A percentile compares a stretch with the other conserved stretches of the same genome.
These are phyloP conservation scores for Rhynchosporium secalis DNA, from an alignment of 2,329 filamentous ascomycete genomes.

Conservation along the genomic window DNA sequence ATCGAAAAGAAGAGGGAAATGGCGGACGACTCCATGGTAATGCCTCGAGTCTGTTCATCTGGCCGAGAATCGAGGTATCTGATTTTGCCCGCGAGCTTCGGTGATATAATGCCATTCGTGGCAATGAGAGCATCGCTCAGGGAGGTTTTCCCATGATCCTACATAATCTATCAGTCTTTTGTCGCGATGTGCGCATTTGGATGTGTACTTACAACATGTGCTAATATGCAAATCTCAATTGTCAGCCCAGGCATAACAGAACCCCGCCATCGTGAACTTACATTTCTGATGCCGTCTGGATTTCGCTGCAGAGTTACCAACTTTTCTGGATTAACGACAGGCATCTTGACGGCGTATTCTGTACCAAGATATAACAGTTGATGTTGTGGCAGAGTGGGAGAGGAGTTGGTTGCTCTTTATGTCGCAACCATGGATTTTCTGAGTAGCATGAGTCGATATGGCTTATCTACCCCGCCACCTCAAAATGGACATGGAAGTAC, in stretches of 20 bases:
- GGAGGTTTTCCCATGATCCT: slow-evolving; percentile 97
- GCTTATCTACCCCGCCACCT: slow-evolving; percentile 2
- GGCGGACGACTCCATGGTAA: slow-evolving; percentile 99
- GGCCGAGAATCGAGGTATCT: slow-evolving; percentile 94
- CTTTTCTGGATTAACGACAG: slow-evolving; percentile 86
- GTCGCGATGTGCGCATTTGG: neutral
- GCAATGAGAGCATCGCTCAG: slow-evolving; percentile 94
- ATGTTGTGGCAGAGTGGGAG: neutral
- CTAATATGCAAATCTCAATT: slow-evolving; percentile 83
- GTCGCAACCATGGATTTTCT: neutral
- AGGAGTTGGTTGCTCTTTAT: neutral
- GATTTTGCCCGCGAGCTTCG: slow-evolving; percentile 96
- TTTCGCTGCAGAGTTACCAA: slow-evolving; percentile 86
- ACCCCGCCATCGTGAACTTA: slow-evolving; percentile 48
- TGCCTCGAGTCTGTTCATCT: slow-evolving; percentile 92
- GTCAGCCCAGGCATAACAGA: slow-evolving; percentile 25
- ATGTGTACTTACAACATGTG: slow-evolving; percentile 71
- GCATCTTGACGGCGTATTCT: slow-evolving; percentile 58
- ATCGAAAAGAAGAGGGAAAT: slow-evolving; percentile 97
- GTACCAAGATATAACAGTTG: neutral
- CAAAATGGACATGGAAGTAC: neutral
- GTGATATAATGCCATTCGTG: slow-evolving; percentile 98
- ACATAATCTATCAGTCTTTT: slow-evolving; percentile 15
- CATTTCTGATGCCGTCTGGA: slow-evolving; percentile 88
- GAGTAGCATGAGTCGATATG: slow-evolving; percentile 12